Conservation (phyloP, 345 rosid genomes). For the Hevea brasiliensis region DNA sequence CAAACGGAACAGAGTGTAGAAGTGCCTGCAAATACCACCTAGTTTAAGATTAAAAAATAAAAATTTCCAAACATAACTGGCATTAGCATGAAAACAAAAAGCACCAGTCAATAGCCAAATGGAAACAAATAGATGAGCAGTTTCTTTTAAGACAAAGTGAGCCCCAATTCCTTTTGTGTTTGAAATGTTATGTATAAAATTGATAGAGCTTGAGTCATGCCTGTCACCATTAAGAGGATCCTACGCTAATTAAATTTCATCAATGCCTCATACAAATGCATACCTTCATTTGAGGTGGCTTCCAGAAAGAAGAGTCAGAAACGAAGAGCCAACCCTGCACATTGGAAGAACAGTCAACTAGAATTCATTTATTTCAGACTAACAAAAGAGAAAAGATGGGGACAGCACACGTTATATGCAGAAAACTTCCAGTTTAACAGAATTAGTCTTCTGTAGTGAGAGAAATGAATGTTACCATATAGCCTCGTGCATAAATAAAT, state of each 20-base stretch:
- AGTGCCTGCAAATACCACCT: conserved; percentile 68
- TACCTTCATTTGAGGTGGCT: conserved; percentile 93
- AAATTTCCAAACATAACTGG: neutral
- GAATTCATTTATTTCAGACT: neutral
- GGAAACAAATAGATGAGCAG: neutral
- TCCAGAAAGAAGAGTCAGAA: conserved; percentile 79
- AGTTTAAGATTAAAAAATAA: conserved; percentile 2
- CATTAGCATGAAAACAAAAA: neutral
- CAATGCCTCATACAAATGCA: conserved; percentile 1
- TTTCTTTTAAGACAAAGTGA: neutral
- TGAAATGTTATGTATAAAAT: neutral
- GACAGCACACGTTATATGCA: neutral
- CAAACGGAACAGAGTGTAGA: conserved; percentile 82
- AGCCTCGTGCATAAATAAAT: neutral
- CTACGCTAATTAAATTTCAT: neutral
- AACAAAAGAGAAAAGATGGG: neutral
- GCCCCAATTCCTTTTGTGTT: neutral
- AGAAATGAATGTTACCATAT: neutral
- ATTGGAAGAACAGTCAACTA: conserved; percentile 11
- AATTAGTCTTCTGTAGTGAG: neutral
- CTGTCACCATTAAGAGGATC: neutral
- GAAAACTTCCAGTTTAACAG: neutral
- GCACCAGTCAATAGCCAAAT: neutral
- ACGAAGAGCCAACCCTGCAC: conserved; percentile 96
- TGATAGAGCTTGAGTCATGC: neutral